phyloP scores from a whole-genome alignment of 371 early-diverging fungal species.

The Zychaea mexicana region DNA sequence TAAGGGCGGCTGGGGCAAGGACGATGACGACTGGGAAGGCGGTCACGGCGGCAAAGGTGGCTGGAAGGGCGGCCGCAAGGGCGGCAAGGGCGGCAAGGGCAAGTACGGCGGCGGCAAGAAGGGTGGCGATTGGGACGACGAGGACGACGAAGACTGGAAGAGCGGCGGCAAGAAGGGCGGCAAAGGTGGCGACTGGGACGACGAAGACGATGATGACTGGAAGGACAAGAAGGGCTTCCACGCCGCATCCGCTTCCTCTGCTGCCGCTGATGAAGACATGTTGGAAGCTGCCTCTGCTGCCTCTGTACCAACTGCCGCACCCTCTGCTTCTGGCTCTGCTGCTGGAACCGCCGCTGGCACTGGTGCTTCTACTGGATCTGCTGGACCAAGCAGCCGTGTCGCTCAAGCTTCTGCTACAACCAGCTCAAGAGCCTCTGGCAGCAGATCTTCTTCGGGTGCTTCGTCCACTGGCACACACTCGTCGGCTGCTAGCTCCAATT shows the following conservation, averaged over 20 bases:
- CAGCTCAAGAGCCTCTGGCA: constrained; percentile 7
- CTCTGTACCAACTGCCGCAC: too few relatives aligned
- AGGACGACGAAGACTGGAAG: constrained; percentile 1
- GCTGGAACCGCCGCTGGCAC: not conserved
- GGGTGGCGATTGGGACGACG: constrained; percentile 3
- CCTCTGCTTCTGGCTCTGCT: not conserved
- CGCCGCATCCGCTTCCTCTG: not conserved
- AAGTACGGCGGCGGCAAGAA: constrained; percentile 8
- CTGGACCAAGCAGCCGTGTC: not conserved
- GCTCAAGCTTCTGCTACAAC: constrained; percentile 10
- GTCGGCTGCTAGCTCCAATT: constrained; percentile 8
- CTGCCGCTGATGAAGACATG: not conserved
- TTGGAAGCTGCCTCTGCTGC: constrained; percentile 16
- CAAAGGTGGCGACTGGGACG: constrained; percentile 13
- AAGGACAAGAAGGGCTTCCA: constrained; percentile 7
- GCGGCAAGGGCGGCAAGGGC: not conserved
- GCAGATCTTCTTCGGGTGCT: not conserved
- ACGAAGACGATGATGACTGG: constrained; percentile 10
- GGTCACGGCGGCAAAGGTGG: not conserved
- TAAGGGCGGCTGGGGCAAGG: not conserved
- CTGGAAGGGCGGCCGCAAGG: constrained; percentile 11
- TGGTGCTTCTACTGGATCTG: not conserved
- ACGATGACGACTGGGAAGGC: not conserved
- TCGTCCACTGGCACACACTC: not conserved
- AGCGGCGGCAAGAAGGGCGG: not conserved